Evolutionary conservation across 208 protist genomes (phyloP).

Genomic region (Trypanosomatidae sp.): DNA sequence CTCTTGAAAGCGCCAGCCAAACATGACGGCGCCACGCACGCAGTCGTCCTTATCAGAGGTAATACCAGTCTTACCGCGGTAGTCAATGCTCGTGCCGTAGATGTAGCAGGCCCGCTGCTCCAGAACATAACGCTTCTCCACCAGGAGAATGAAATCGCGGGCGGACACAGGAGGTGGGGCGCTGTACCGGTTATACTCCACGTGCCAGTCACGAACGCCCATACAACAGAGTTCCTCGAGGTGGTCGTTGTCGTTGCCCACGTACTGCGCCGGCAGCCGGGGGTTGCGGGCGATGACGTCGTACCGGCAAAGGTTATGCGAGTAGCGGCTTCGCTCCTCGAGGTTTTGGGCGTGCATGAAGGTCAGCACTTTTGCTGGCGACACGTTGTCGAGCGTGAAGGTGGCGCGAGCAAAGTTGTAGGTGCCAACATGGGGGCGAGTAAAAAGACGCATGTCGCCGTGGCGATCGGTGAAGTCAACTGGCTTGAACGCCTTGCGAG

Average conservation of each 20-base stretch:
- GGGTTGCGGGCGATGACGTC: conserved; percentile 60
- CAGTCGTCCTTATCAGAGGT: conserved; percentile 30
- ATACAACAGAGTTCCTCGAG: conserved; percentile 37
- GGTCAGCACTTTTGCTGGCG: conserved; percentile 54
- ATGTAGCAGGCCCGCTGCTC: conserved; percentile 69
- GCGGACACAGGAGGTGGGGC: conserved; percentile 70
- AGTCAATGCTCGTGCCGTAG: conserved; percentile 81
- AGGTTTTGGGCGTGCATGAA: conserved; percentile 65
- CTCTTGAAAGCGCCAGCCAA: conserved; percentile 60
- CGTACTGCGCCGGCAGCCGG: conserved; percentile 29
- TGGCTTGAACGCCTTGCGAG: conserved; percentile 36
- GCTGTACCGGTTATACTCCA: conserved; percentile 71
- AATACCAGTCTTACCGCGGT: conserved; percentile 20
- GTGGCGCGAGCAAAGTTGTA: conserved; percentile 84
- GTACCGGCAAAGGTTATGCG: conserved; percentile 53
- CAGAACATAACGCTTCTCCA: conserved; percentile 75
- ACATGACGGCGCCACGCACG: conserved; percentile 56
- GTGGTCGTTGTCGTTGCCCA: conserved; percentile 49
- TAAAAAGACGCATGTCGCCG: conserved; percentile 76
- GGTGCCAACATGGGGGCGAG: conserved; percentile 64
- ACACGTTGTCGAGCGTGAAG: conserved; percentile 52
- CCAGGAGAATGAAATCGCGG: conserved; percentile 71
- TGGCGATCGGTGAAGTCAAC: conserved; percentile 75
- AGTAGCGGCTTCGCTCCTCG: conserved; percentile 59
- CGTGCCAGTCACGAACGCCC: conserved; percentile 57